Base-by-base conservation (phyloP, 331 rosid genomes). In the Erythrophleum ivorense region DNA sequence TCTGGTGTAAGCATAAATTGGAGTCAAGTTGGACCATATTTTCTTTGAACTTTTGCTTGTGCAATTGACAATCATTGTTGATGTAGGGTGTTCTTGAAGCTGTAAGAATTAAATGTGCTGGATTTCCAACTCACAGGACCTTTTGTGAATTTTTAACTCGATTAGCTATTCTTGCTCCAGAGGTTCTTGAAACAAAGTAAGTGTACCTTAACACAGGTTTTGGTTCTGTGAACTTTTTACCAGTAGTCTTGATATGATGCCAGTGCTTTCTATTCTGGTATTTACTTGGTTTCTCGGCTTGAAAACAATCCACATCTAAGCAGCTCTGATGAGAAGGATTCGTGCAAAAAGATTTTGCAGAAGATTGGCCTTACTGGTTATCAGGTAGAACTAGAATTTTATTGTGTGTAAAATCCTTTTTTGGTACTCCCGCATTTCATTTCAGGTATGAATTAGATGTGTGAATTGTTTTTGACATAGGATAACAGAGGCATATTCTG, bases 21-120 rank as follows among this genome's bases (percentile, higher is more conserved):
- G 59, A 87, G 82, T 59, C 78, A 43, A 59, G 77, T 80, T 80
- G 60, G 67, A 29, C 12, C 29, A 18, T 74, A 79, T 57, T 83
- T 57, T 59, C 77, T 85, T 76, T 70, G 49, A 69, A 77, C 77
- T 79, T 77, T 68, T 36, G 64, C 58, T 74, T 71, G 81, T 77
- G 65, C 85, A 77, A 71, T 82, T 87, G 73, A 80, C 73, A 70
- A 78, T 83, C 46, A 50, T 77, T 71, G 78, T 85, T 86, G 80
- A 78, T 84, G 80, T 84, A 91, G 98, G 98, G 98, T 87, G 98
- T 95, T 88, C 85, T 95, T 75, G 98, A 95, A 92, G 98, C 98
- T 45, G 90, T 95, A 79, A 84, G 93, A 88, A 93, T 95, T 77
- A 95, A 93, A 86, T 93, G 97, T 86, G 94, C 97, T 50, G 98